Evolutionary conservation across 768 basidiomycete species (phyloP).

Genomic region (Boletus sp.): DNA sequence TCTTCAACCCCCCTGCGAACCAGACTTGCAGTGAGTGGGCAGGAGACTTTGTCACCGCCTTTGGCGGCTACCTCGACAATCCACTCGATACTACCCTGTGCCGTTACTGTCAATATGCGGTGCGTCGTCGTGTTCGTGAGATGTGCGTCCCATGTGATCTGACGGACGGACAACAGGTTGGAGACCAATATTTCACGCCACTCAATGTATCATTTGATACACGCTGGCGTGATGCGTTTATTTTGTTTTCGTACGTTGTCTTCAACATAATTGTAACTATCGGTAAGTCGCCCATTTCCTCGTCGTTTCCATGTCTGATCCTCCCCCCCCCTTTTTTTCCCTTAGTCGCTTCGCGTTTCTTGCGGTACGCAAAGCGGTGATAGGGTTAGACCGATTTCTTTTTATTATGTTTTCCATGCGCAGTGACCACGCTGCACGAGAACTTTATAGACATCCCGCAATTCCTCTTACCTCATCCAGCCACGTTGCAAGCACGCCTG

Average conservation of each 20-base stretch:
- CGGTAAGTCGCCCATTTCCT: slow-evolving; percentile 27
- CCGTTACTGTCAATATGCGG: slow-evolving; percentile 66
- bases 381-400: background rate
- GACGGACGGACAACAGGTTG: slow-evolving; percentile 33
- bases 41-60: slow-evolving; percentile 51
- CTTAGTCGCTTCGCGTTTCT: slow-evolving; percentile 62
- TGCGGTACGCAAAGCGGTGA: slow-evolving; percentile 65
- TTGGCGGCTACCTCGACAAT: slow-evolving; percentile 77
- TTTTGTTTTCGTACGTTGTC: slow-evolving; percentile 60
- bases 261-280: slow-evolving; percentile 71
- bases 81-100: slow-evolving; percentile 56
- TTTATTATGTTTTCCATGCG: background rate
- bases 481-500: too few relatives aligned
- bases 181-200: slow-evolving; percentile 68
- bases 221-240: slow-evolving; percentile 68
- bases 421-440: background rate
- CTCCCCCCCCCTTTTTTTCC: background rate
- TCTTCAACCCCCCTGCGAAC: slow-evolving; percentile 69
- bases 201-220: slow-evolving; percentile 61
- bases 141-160: background rate
- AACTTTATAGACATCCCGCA: too few relatives aligned
- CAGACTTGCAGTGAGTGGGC: slow-evolving; percentile 76
- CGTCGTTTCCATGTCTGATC: background rate
- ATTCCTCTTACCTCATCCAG: too few relatives aligned
- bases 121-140: slow-evolving; percentile 22